Base-by-base conservation (phyloP, 2,329 filamentous ascomycete species). In the Podosphaera leucotricha region DNA sequence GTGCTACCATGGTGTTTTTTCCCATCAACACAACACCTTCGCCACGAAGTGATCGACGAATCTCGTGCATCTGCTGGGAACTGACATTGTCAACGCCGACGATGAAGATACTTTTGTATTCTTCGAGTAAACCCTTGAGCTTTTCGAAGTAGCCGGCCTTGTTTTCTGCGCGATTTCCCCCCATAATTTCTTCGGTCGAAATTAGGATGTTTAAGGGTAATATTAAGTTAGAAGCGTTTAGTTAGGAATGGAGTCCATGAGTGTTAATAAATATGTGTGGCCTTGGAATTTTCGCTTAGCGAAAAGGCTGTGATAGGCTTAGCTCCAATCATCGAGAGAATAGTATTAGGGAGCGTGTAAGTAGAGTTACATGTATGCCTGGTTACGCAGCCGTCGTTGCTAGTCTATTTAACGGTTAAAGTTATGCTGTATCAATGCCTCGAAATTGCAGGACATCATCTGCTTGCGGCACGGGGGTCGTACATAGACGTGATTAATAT, bases 1-100 rank as follows among this genome's bases (percentile, higher is more conserved):
- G 18, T 26, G 20, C 8, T 67, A 90, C 87, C 90, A 98, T 98
- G 68, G 90, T 98, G 79, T 98, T 98, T 80, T 94, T 95, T 65
- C 87, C 90, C 90, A 95, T 95, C 70, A 98, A 74, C 59, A 98
- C 86, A 58, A 95, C 81, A 68, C 76, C 86, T 67, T 92, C 70
- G 52, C 79, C 80, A 65, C 90, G 86, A 65, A 98, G 81, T 60
- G 83, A 68, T 61, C 79, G 70, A 66, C 90, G 82, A 67, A 98
- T 95, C 77, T 98, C 90, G 83, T 98, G 90, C 92, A 98, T 98
- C 79, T 98, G 92, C 78, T 98, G 90, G 58, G 90, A 98, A 67
- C 80, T 84, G 77, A 98, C 90, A 98, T 95, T 98, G 84, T 95
- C 83, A 63, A 87, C 80, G 63, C 64, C 77, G 66, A 93, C 86